Conservation (phyloP, 352 stramenopile genomes). For the Phytopythium boreale region DNA sequence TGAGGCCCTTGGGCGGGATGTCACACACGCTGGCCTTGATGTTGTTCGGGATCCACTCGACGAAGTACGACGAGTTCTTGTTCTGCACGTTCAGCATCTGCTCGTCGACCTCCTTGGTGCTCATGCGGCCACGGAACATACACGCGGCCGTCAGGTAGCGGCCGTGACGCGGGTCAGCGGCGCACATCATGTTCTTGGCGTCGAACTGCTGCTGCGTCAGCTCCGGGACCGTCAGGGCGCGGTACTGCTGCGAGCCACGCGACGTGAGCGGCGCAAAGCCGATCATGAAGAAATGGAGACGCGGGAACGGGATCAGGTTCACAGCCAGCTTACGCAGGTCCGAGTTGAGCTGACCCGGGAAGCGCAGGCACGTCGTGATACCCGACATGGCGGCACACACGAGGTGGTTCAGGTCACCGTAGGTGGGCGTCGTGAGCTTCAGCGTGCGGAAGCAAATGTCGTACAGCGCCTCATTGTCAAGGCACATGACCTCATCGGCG, state of each 20-base stretch:
- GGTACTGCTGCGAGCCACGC: constrained; percentile 96
- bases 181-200: constrained; percentile 99
- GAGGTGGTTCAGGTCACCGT: constrained; percentile 98
- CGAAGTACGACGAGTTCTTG: constrained; percentile 99
- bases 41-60: constrained; percentile 99
- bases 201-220: constrained; percentile 99
- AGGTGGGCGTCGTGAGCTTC: constrained; percentile 98
- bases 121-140: constrained; percentile 99
- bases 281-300: constrained; percentile 99
- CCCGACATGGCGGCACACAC: constrained; percentile 98
- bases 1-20: constrained; percentile 97
- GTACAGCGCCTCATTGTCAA: constrained; percentile 99
- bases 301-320: constrained; percentile 99
- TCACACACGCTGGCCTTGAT: constrained; percentile 99
- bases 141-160: constrained; percentile 99
- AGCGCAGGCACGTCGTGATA: constrained; percentile 98
- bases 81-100: constrained; percentile 99
- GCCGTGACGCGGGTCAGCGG: constrained; percentile 97
- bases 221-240: constrained; percentile 96
- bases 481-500: constrained; percentile 98
- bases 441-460: constrained; percentile 99
- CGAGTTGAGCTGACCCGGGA: constrained; percentile 98
- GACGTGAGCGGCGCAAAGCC: constrained; percentile 98
- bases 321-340: constrained; percentile 98
- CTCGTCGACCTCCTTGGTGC: constrained; percentile 98